A percentile compares a stretch with the other conserved stretches of the same genome.
Conservation (phyloP, 2,329 filamentous ascomycete genomes). For the Pseudogymnoascus sp. region DNA sequence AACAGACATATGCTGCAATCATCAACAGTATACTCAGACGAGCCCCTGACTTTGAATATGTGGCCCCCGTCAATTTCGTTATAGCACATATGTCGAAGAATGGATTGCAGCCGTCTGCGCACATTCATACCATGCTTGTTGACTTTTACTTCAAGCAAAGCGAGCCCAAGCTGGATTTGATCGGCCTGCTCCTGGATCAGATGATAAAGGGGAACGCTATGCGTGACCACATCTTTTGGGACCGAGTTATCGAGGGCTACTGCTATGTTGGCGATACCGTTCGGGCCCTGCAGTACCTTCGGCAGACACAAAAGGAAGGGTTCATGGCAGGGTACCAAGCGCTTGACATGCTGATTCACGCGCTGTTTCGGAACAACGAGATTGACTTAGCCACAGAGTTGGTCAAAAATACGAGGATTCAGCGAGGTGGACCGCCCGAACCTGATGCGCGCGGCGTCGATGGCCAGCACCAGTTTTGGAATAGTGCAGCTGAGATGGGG, state of each 20-base stretch:
- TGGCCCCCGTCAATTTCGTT: conserved; percentile 48
- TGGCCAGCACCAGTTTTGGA: conserved; percentile 26
- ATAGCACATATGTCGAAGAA: conserved; percentile 51
- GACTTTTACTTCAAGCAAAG: conserved; percentile 54
- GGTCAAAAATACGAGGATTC: conserved; percentile 22
- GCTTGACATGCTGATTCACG: conserved; percentile 22
- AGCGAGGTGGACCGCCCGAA: conserved; percentile 19
- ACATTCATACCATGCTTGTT: conserved; percentile 69
- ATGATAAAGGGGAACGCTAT: conserved; percentile 29
- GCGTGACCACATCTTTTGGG: conserved; percentile 56
- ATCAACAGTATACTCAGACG: conserved; percentile 52
- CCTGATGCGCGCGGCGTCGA: conserved; percentile 19
- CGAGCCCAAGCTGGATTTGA: conserved; percentile 50
- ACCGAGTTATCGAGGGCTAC: conserved; percentile 61
- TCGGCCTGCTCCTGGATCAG: conserved; percentile 50
- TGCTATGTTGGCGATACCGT: conserved; percentile 43
- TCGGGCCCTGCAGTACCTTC: conserved; percentile 42
- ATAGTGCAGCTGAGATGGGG: conserved; percentile 19
- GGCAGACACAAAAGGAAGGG: conserved; percentile 31
- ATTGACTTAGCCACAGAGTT: conserved; percentile 25
- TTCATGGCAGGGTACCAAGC: conserved; percentile 22
- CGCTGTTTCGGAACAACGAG: conserved; percentile 25
- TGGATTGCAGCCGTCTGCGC: conserved; percentile 45
- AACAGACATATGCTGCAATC: conserved; percentile 59
- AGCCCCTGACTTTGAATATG: conserved; percentile 32